phyloP scores from a whole-genome alignment of 257 asterid genomes.

The Linderniella brevidens region DNA sequence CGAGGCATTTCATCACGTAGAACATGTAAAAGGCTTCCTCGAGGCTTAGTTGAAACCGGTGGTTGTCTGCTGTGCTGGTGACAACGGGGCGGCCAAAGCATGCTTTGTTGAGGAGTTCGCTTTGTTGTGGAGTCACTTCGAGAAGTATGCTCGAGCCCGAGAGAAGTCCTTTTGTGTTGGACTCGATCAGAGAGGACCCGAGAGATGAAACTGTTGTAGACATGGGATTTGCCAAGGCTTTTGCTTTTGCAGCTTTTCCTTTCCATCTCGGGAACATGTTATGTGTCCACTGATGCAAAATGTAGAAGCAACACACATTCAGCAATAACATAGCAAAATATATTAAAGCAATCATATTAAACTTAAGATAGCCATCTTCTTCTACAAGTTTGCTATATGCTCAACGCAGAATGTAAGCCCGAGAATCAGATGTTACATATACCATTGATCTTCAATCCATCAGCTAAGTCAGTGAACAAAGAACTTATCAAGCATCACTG shows the following conservation, averaged over 20 bases:
- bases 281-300: slow-evolving; percentile 1
- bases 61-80: slow-evolving; percentile 37
- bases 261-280: slow-evolving; percentile 36
- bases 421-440: no score
- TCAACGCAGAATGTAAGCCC: no score
- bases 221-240: slow-evolving; percentile 30
- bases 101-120: slow-evolving; percentile 37
- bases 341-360: no score
- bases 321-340: no score
- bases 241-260: slow-evolving; percentile 27
- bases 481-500: no score
- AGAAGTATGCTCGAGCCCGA: slow-evolving; percentile 35
- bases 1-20: slow-evolving; percentile 39
- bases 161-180: slow-evolving; percentile 37
- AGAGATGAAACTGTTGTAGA: slow-evolving; percentile 31
- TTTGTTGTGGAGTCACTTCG: slow-evolving; percentile 37
- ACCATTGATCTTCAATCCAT: no score
- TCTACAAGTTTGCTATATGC: no score
- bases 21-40: slow-evolving; percentile 67
- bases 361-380: no score
- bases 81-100: slow-evolving; percentile 49
- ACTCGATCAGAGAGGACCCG: slow-evolving; percentile 29
- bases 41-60: slow-evolving; percentile 46
- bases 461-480: no score
- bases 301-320: no score